phyloP scores from a whole-genome alignment of 305 asterid genomes.

The Coffea humblotiana region DNA sequence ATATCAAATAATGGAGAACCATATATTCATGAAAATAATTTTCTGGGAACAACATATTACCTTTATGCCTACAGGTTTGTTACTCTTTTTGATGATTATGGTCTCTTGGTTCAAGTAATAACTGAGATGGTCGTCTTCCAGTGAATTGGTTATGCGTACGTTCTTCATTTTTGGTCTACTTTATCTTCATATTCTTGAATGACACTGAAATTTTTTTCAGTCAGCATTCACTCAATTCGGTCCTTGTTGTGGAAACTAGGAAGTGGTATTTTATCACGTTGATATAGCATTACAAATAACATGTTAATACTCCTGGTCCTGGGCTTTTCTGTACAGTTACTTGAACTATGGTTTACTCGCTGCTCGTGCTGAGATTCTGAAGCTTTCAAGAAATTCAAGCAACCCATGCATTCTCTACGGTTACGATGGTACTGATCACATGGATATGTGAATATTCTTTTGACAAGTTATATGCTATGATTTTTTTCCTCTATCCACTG shows the following conservation, averaged over 20 bases:
- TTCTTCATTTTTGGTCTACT: background rate
- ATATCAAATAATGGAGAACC: conserved; percentile 17
- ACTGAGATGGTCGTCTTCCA: no score
- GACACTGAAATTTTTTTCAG: no score
- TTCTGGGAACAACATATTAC: conserved; percentile 34
- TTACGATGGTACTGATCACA: conserved; percentile 23
- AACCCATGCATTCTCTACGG: conserved; percentile 39
- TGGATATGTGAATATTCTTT: no score
- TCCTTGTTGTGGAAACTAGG: no score
- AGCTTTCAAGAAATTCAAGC: conserved; percentile 21
- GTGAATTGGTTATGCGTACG: no score
- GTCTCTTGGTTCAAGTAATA: background rate
- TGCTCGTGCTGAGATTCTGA: conserved; percentile 33
- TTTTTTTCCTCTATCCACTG: no score
- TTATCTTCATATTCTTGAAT: background rate
- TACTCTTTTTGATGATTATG: background rate
- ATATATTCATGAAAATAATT: conserved; percentile 26
- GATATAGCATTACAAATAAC: no score
- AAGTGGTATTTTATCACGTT: no score
- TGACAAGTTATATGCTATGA: no score
- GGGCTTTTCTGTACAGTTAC: conserved; percentile 26
- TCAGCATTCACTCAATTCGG: no score
- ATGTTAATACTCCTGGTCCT: no score
- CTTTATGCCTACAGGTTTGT: conserved; percentile 48
- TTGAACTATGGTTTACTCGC: conserved; percentile 40